Percentiles rank a stretch among this genome's conserved stretches.
These are phyloP conservation scores for Musa schizocarpa DNA, from an alignment of 176 grass and related monocot genomes.

Conservation along the genomic window DNA sequence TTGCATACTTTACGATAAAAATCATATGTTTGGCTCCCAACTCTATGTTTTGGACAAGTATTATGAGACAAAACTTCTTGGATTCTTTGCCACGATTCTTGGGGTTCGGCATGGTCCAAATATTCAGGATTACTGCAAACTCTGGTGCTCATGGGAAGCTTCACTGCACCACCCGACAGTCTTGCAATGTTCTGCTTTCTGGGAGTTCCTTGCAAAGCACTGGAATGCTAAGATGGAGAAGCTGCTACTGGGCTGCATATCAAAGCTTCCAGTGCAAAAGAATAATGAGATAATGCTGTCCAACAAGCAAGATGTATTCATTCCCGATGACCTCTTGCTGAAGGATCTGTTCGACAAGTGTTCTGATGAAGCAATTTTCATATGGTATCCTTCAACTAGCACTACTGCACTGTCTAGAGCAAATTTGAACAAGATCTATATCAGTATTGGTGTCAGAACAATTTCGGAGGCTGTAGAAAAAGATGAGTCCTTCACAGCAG, in stretches of 20 bases:
- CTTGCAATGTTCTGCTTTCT: conserved; percentile 46
- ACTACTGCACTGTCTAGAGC: conserved; percentile 13
- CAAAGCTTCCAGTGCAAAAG: conserved; percentile 34
- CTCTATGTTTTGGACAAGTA: conserved; percentile 47
- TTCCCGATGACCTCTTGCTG: conserved; percentile 54
- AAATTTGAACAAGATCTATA: conserved; percentile 37
- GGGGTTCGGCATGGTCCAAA: conserved; percentile 29
- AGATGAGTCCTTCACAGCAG: conserved; percentile 19
- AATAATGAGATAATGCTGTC: conserved; percentile 30
- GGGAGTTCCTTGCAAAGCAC: conserved; percentile 36
- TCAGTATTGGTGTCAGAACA: conserved; percentile 33
- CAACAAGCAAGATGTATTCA: conserved; percentile 39
- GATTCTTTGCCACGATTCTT: conserved; percentile 33
- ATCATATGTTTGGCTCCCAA: conserved; percentile 32
- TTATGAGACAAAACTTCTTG: conserved; percentile 34
- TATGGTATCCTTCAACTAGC: conserved; percentile 44
- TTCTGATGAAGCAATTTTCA: conserved; percentile 31
- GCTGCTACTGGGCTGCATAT: conserved; percentile 16
- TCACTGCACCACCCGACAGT: not conserved
- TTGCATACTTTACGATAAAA: conserved; percentile 39
- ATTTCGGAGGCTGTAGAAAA: conserved; percentile 41
- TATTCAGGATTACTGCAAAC: conserved; percentile 31
- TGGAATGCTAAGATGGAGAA: conserved; percentile 23
- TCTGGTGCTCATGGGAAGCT: conserved; percentile 53
- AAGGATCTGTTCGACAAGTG: conserved; percentile 39